These are phyloP conservation scores for Zoysia pacifica DNA, from an alignment of 176 grass and related monocot species.

Conservation along the genomic window DNA sequence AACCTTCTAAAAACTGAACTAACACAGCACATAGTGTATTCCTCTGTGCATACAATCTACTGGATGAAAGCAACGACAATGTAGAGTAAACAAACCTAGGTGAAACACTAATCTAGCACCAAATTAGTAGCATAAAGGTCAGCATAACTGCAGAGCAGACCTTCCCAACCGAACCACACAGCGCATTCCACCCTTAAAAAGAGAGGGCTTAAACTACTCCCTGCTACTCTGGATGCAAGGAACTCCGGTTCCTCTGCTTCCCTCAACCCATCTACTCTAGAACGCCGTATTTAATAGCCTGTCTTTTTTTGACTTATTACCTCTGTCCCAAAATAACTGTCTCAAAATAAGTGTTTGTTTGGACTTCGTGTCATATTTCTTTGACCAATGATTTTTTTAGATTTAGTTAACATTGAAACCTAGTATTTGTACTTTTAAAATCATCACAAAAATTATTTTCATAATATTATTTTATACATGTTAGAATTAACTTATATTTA, in stretches of 20 bases:
- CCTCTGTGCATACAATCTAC: not conserved
- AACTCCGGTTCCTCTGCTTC: not conserved
- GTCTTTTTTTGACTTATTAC: too few species aligned
- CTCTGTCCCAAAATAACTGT: too few species aligned
- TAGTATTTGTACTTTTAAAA: too few species aligned
- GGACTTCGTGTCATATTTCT: too few species aligned
- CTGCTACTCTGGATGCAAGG: not conserved
- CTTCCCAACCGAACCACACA: not conserved
- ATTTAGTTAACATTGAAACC: too few species aligned
- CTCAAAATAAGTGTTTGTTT: too few species aligned
- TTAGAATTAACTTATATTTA: too few species aligned
- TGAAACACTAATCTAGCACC: not conserved
- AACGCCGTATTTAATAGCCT: slow-evolving; percentile 30
- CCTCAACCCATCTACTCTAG: slow-evolving; percentile 37
- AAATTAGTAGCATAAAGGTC: slow-evolving; percentile 2
- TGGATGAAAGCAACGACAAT: not conserved
- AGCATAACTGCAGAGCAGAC: not conserved
- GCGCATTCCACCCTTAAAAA: slow-evolving; percentile 21
- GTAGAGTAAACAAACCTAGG: slow-evolving; percentile 18
- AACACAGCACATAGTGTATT: not conserved
- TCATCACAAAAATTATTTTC: too few species aligned
- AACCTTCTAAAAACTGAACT: not conserved
- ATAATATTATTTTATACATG: too few species aligned
- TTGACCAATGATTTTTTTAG: too few species aligned
- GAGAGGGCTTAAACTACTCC: slow-evolving; percentile 15